Evolutionary conservation across 352 stramenopile species (phyloP), one percentile per base, ranked within the genome.

Genomic region (Globisporangium apiculatum): DNA sequence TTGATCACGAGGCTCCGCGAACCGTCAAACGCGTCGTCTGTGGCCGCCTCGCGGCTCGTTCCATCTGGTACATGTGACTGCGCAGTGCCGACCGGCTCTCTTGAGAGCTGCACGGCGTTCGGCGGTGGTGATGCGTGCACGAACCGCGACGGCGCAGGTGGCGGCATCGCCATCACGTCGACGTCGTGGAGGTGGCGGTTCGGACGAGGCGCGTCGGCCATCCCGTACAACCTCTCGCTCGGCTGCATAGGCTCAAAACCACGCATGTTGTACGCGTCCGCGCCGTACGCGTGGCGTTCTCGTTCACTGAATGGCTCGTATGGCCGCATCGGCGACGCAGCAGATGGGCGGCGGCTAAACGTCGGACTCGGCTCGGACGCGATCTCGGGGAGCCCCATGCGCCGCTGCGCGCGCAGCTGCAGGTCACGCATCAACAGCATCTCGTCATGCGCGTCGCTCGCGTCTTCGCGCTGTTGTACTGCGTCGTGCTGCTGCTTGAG

Each of bases 361-460:
- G 14, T 17, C 31, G 58, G 46, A 18, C 38, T 53, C n/a, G 45
- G 37, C 31, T 52, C 46, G 7, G 52, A 48, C 2, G 38, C 45
- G 4, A 4, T 40, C 46, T 56, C 40, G 2, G 43, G 55, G 7
- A 55, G 51, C 7, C 42, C 70, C 58, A 61, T 63, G n/a, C 71
- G 71, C 52, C 76, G 73, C 50, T 85, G 76, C 2, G 79, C 81
- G n/a, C 70, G 73, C 43, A 88, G 53, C 50, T 91, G 81, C 60
- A 80, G 71, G 14, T 87, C 78, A 40, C 69, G 65, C 53, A 86
- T 40, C 42, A 76, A 73, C 14, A 65, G 56, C 61, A 84, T 60
- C 51, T 91, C 81, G 31, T 88, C 72, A 31, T 66, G 66, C 0
- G 69, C 79, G 5, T 68, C 72, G 1, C 75, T 67, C 1, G 66